Evolutionary conservation across 345 rosid genomes (phyloP).

Genomic region (Rhodamnia argentea): DNA sequence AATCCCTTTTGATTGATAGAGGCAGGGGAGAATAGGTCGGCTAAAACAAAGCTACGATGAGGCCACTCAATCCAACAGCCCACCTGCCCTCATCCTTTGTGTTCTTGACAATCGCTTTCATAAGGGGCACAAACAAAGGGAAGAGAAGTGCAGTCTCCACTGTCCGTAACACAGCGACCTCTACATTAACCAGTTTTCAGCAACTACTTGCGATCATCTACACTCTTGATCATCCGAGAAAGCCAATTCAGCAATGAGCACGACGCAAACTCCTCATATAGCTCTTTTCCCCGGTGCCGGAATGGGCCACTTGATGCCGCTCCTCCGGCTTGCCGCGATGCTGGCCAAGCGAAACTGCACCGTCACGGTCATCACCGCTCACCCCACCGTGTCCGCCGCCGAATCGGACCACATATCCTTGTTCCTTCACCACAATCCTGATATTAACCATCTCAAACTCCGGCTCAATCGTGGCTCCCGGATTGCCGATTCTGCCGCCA

Average conservation of each 20-base stretch:
- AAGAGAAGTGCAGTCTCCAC: not conserved
- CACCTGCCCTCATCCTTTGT: not conserved
- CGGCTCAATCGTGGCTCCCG: constrained; percentile 5
- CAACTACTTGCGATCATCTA: no score
- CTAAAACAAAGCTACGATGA: not conserved
- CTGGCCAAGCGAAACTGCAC: constrained; percentile 11
- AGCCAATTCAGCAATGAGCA: not conserved
- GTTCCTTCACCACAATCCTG: constrained; percentile 20
- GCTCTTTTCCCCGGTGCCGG: constrained; percentile 33
- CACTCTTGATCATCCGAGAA: not conserved
- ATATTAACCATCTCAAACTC: constrained; percentile 13
- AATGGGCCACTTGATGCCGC: constrained; percentile 35
- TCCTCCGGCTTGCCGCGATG: constrained; percentile 27
- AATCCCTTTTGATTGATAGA: not conserved
- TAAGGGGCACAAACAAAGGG: not conserved
- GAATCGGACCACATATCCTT: constrained; percentile 17
- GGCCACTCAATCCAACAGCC: not conserved
- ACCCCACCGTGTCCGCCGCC: constrained; percentile 21
- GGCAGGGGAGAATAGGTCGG: not conserved
- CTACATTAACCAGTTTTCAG: not conserved
- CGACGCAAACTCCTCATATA: constrained; percentile 6
- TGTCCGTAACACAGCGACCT: not conserved
- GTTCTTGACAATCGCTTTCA: not conserved
- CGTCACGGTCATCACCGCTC: constrained; percentile 30
- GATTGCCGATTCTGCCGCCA: not conserved